Conservation (phyloP, 441 rosid genomes). For the Mallotus repandus region DNA sequence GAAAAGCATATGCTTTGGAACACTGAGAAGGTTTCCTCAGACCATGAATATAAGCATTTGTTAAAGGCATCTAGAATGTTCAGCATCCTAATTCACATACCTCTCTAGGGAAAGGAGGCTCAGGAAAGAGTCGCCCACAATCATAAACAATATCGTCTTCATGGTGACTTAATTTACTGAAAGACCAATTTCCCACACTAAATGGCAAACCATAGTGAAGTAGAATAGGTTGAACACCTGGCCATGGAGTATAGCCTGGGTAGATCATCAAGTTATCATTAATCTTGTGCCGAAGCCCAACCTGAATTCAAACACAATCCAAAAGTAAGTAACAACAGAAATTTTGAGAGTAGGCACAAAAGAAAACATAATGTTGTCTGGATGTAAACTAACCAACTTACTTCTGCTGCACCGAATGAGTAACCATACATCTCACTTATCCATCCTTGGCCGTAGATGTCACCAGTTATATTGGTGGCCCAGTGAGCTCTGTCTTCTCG, state of each 20-base stretch:
- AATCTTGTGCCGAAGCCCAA: conserved; percentile 93
- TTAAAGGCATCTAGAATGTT: neutral
- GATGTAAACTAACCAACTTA: conserved; percentile 33
- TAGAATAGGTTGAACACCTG: conserved; percentile 85
- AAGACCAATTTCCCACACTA: conserved; percentile 92
- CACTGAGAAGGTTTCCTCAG: conserved; percentile 1
- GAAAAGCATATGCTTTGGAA: neutral
- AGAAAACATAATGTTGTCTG: neutral
- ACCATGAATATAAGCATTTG: neutral
- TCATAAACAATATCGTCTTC: conserved; percentile 89
- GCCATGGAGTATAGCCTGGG: conserved; percentile 87
- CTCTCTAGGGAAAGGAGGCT: conserved; percentile 98
- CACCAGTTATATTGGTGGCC: conserved; percentile 94
- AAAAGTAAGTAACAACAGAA: conserved; percentile 10
- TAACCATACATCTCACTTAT: conserved; percentile 99
- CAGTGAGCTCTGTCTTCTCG: conserved; percentile 92
- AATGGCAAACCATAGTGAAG: conserved; percentile 93
- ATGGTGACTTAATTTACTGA: conserved; percentile 84
- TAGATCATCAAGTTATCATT: conserved; percentile 88
- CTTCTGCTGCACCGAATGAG: conserved; percentile 99
- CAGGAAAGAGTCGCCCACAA: conserved; percentile 88
- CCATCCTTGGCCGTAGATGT: conserved; percentile 93
- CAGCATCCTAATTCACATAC: conserved; percentile 38
- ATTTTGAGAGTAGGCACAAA: neutral
- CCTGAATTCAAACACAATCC: conserved; percentile 42